Evolutionary conservation across 371 early-diverging fungal genomes (phyloP).

Genomic region (Caulochytrium protostelioides): DNA sequence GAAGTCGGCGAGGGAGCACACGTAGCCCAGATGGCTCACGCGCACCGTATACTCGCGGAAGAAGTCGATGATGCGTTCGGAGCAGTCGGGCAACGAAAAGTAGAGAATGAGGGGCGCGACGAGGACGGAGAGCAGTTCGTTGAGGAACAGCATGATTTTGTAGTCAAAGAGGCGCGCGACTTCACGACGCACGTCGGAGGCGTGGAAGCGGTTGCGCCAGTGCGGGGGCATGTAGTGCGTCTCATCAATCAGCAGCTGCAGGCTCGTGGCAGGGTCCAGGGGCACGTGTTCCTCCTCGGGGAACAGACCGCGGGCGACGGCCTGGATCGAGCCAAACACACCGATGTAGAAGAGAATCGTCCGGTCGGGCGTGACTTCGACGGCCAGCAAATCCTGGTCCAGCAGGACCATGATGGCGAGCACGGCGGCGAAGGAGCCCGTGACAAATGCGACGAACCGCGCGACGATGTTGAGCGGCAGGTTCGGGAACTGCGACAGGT

Average conservation of each 20-base stretch:
- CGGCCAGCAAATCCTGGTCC: slow-evolving; percentile 65
- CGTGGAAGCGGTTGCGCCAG: slow-evolving; percentile 68
- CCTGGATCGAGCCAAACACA: slow-evolving; percentile 63
- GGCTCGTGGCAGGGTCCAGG: slow-evolving; percentile 55
- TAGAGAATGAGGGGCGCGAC: slow-evolving; percentile 69
- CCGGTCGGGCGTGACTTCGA: slow-evolving; percentile 66
- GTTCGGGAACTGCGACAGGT: slow-evolving; percentile 75
- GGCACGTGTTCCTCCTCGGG: slow-evolving; percentile 54
- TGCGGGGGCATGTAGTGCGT: slow-evolving; percentile 73
- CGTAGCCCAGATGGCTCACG: slow-evolving; percentile 70
- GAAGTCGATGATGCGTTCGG: slow-evolving; percentile 66
- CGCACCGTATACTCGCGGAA: slow-evolving; percentile 81
- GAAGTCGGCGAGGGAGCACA: slow-evolving; percentile 89
- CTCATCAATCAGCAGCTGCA: slow-evolving; percentile 55
- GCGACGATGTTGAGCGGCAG: slow-evolving; percentile 52
- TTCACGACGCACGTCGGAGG: slow-evolving; percentile 35
- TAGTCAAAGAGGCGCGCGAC: slow-evolving; percentile 38
- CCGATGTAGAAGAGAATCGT: slow-evolving; percentile 80
- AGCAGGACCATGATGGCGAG: slow-evolving; percentile 56
- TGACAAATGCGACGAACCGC: slow-evolving; percentile 68
- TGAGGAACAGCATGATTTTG: slow-evolving; percentile 49
- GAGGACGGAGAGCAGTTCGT: slow-evolving; percentile 62
- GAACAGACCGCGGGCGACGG: slow-evolving; percentile 57
- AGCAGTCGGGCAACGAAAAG: slow-evolving; percentile 51
- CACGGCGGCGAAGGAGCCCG: slow-evolving; percentile 72